phyloP scores from a whole-genome alignment of 2,329 filamentous ascomycete species.

The Boeremia lycopersici region DNA sequence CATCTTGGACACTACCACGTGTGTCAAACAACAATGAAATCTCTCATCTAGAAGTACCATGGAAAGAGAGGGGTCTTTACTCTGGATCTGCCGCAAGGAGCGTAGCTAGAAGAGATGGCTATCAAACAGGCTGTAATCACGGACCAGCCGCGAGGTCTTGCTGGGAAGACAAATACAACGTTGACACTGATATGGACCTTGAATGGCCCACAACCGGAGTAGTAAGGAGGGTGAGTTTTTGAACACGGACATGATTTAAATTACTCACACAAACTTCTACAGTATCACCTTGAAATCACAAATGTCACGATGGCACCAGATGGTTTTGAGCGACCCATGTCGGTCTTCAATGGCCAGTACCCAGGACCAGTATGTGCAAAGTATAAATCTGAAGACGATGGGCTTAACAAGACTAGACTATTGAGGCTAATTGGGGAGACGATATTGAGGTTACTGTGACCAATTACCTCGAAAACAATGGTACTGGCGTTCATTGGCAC shows the following conservation, averaged over 20 bases:
- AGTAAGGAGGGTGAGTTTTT: slow-evolving; percentile 33
- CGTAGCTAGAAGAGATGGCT: slow-evolving; percentile 13
- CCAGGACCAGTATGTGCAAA: slow-evolving; percentile 53
- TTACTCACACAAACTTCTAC: slow-evolving; percentile 10
- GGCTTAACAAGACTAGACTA: slow-evolving; percentile 40
- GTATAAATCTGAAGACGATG: neutral
- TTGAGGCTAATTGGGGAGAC: slow-evolving; percentile 52
- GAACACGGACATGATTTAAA: neutral
- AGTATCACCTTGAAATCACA: slow-evolving; percentile 54
- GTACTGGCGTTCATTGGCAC: slow-evolving; percentile 60
- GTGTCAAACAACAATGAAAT: neutral
- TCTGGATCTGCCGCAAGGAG: slow-evolving; percentile 7
- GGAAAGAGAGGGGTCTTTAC: slow-evolving; percentile 27
- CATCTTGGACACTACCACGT: slow-evolving; percentile 25
- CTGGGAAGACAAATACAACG: slow-evolving; percentile 43
- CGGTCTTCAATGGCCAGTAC: slow-evolving; percentile 54
- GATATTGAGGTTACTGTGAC: slow-evolving; percentile 47
- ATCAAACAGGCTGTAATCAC: slow-evolving; percentile 26
- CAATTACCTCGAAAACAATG: slow-evolving; percentile 49
- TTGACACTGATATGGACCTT: slow-evolving; percentile 53
- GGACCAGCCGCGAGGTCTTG: slow-evolving; percentile 31
- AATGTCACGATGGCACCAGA: slow-evolving; percentile 54
- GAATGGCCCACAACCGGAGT: slow-evolving; percentile 52
- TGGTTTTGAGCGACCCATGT: slow-evolving; percentile 50
- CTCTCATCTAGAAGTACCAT: slow-evolving; percentile 29